Evolutionary conservation across 2,329 filamentous ascomycete genomes (phyloP).

Genomic region (Phoma sp.): DNA sequence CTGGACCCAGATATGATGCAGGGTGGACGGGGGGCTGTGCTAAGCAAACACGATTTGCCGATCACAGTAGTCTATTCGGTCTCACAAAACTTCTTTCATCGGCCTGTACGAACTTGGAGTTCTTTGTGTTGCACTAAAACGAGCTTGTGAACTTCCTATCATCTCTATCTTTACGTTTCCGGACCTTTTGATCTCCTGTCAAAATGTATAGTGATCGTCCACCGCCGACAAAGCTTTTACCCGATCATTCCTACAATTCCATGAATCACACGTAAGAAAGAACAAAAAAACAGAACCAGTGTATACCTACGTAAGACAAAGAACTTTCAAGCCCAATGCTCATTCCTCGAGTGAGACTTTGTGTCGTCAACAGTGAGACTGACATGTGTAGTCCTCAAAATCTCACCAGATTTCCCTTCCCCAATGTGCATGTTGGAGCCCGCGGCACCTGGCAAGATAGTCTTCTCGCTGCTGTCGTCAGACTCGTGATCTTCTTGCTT

Average conservation of each 20-base stretch:
- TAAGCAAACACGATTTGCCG: too few relatives aligned
- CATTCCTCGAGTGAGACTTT: background rate
- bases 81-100: too few relatives aligned
- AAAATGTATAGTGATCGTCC: background rate
- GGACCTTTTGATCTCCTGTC: background rate
- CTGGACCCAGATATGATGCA: background rate
- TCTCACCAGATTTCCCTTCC: conserved; percentile 4
- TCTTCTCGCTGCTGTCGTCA: conserved; percentile 15
- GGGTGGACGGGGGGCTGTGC: too few relatives aligned
- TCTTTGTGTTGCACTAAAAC: too few relatives aligned
- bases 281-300: background rate
- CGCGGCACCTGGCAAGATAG: conserved; percentile 1
- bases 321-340: background rate
- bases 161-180: background rate
- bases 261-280: background rate
- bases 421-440: background rate
- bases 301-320: background rate
- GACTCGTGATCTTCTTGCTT: conserved; percentile 6
- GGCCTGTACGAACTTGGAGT: too few relatives aligned
- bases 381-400: conserved; percentile 11
- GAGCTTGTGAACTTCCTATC: background rate
- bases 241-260: background rate
- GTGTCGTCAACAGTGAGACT: conserved; percentile 1
- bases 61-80: too few relatives aligned
- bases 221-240: background rate